Conservation (phyloP, 1,139 yeast species). For the Maudiozyma humilis region DNA sequence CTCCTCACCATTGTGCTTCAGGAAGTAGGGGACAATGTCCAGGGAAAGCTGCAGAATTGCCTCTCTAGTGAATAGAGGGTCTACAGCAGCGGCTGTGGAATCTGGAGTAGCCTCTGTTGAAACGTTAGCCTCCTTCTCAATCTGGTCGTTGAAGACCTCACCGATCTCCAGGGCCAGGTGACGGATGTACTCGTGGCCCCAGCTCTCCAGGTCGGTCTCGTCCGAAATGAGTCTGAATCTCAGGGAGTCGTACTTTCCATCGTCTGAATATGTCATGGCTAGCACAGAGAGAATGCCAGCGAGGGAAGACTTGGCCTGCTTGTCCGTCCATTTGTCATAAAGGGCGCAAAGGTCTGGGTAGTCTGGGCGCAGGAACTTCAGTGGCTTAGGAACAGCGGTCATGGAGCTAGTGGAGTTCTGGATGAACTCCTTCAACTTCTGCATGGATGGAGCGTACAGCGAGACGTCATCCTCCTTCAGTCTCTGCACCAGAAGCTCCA, state of each 20-base stretch:
- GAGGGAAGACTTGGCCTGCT: slow-evolving; percentile 37
- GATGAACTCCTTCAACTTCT: slow-evolving; percentile 64
- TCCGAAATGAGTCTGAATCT: slow-evolving; percentile 68
- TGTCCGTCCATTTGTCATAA: slow-evolving; percentile 58
- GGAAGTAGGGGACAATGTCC: slow-evolving; percentile 79
- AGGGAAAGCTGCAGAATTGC: slow-evolving; percentile 59
- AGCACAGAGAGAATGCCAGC: slow-evolving; percentile 89
- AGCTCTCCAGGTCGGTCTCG: slow-evolving; percentile 60
- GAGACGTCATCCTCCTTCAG: slow-evolving; percentile 41
- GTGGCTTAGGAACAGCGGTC: slow-evolving; percentile 99
- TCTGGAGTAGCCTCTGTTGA: slow-evolving; percentile 15
- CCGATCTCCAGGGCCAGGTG: slow-evolving; percentile 94
- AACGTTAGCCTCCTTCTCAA: slow-evolving; percentile 46
- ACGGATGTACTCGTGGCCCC: slow-evolving; percentile 98
- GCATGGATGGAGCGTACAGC: slow-evolving; percentile 52
- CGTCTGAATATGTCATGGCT: slow-evolving; percentile 91
- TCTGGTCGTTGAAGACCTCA: slow-evolving; percentile 62
- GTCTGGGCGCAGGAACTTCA: slow-evolving; percentile 87
- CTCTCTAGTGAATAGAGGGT: slow-evolving; percentile 29
- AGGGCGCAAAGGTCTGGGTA: slow-evolving; percentile 58
- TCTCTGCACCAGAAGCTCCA: slow-evolving; percentile 80
- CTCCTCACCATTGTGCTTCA: slow-evolving; percentile 95
- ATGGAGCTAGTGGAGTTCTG: slow-evolving; percentile 93
- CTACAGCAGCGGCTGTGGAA: slow-evolving; percentile 10
- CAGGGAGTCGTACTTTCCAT: slow-evolving; percentile 71